Percentiles rank a stretch among this genome's conserved stretches.
phyloP scores from a whole-genome alignment of 2,329 filamentous ascomycete genomes.

The Penicillium fuscoglaucum region DNA sequence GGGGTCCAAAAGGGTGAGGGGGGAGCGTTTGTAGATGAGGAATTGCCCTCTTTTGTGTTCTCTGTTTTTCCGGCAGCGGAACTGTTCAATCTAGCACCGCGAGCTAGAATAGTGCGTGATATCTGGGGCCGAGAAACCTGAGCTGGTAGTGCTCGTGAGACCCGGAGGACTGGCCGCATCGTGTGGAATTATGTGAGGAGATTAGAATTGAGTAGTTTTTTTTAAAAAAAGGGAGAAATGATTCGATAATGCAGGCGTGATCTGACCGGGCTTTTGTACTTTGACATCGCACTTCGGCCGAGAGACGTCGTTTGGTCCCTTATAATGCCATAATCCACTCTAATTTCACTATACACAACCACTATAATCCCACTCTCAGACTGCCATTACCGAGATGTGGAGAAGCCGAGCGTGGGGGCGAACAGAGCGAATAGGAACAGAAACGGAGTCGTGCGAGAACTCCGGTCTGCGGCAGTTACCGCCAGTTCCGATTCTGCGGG shows the following conservation, averaged over 20 bases:
- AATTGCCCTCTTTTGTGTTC: conserved; percentile 8
- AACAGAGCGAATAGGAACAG: not conserved
- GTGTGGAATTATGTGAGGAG: not conserved
- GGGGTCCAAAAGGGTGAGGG: conserved; percentile 46
- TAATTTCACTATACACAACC: not conserved
- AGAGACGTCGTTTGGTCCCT: not conserved
- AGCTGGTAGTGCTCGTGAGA: conserved; percentile 30
- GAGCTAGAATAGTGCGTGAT: conserved; percentile 7
- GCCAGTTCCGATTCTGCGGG: not conserved
- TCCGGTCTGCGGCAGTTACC: not conserved
- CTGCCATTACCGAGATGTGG: not conserved
- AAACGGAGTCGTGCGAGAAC: not conserved
- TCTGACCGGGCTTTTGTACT: conserved; percentile 6
- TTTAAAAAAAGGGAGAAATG: not conserved
- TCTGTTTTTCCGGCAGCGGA: conserved; percentile 7
- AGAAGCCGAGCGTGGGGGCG: conserved; percentile 4
- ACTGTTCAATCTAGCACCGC: conserved; percentile 23
- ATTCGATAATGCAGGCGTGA: conserved; percentile 9
- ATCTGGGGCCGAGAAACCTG: conserved; percentile 27
- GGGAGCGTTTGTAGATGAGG: conserved; percentile 14
- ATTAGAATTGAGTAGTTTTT: not conserved
- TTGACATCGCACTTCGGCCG: conserved; percentile 24
- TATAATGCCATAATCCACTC: conserved; percentile 10
- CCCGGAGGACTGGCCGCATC: conserved; percentile 27
- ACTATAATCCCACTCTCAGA: not conserved